Evolutionary conservation across 768 basidiomycete species (phyloP).

Genomic region (Phaffia australis): DNA sequence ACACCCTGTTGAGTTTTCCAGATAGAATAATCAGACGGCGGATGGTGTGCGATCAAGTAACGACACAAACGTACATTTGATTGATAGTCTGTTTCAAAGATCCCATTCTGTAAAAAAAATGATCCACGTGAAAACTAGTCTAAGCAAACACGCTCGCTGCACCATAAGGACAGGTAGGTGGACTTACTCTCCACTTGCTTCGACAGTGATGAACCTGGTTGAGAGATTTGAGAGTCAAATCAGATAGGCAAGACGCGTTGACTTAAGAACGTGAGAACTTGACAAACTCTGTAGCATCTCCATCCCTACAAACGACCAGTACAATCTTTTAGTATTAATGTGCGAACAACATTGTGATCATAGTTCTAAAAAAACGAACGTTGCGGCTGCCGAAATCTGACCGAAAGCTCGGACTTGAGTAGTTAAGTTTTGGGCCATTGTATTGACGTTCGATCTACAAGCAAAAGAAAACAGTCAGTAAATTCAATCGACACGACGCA

Average conservation of each 20-base stretch:
- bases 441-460: slow-evolving; percentile 80
- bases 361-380: slow-evolving; percentile 34
- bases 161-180: slow-evolving; percentile 48
- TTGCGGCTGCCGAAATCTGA: slow-evolving; percentile 95
- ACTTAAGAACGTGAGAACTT: no score
- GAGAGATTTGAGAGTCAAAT: no score
- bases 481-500: not conserved
- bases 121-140: slow-evolving; percentile 31
- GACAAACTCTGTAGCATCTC: slow-evolving; percentile 77
- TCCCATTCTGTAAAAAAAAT: not conserved
- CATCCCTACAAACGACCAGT: slow-evolving; percentile 45
- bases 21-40: no score
- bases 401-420: slow-evolving; percentile 83
- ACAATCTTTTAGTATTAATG: no score
- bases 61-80: slow-evolving; percentile 49
- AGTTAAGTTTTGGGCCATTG: slow-evolving; percentile 52
- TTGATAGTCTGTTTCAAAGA: slow-evolving; percentile 33
- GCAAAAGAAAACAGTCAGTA: slow-evolving; percentile 9
- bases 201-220: slow-evolving; percentile 72
- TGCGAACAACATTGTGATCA: no score
- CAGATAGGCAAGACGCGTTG: no score
- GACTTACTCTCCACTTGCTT: slow-evolving; percentile 97
- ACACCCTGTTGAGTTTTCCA: slow-evolving; percentile 44
- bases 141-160: not conserved
- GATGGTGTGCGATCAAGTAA: no score